Evolutionary conservation across 73 alveolate species (phyloP).

Genomic region (Tetrahymena borealis): DNA sequence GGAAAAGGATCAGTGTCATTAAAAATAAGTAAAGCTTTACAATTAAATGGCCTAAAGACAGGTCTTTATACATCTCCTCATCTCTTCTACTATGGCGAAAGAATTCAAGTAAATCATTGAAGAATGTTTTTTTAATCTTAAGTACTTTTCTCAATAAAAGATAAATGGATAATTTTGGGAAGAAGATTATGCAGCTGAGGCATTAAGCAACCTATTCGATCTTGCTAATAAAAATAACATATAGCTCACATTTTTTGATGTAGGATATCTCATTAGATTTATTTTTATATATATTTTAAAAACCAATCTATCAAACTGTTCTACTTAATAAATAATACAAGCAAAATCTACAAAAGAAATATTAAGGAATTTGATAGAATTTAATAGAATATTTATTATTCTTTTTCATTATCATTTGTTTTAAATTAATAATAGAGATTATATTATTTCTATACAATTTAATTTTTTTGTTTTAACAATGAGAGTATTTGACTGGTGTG

Average conservation of each 20-base stretch:
- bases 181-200: constrained; percentile 43
- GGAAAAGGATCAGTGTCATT: constrained; percentile 84
- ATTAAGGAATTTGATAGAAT: too few species aligned
- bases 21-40: constrained; percentile 53
- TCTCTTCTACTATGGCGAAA: constrained; percentile 62
- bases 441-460: too few species aligned
- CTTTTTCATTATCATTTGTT: too few species aligned
- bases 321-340: background rate
- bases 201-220: constrained; percentile 12
- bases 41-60: constrained; percentile 46
- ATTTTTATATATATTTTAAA: too few species aligned
- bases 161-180: constrained; percentile 54
- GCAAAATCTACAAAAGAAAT: too few species aligned
- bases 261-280: background rate
- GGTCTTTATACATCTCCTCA: constrained; percentile 88
- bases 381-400: too few species aligned
- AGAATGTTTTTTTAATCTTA: background rate
- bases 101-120: constrained; percentile 44
- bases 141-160: background rate
- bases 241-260: constrained; percentile 46
- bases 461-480: background rate
- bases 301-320: background rate
- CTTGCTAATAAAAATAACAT: constrained; percentile 34
- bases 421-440: background rate
- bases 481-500: constrained; percentile 45